Evolutionary conservation across 192 early-diverging fungal species (phyloP).

Genomic region (Lunasporangiospora selenospora): DNA sequence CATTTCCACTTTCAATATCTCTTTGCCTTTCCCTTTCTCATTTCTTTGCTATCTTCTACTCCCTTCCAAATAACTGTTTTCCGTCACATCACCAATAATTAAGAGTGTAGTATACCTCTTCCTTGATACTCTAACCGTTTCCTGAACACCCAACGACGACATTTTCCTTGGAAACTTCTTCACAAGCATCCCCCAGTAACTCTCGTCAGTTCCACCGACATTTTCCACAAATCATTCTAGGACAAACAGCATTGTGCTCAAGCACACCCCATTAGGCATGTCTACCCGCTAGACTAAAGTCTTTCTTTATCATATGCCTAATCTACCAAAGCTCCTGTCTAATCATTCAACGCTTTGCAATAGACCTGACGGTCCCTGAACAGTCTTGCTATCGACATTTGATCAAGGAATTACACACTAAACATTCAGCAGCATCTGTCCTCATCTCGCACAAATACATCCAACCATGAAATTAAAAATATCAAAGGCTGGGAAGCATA

Average conservation of each 20-base stretch:
- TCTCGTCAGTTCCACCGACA: background rate
- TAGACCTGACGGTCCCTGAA: background rate
- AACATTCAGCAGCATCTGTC: background rate
- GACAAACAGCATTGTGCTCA: background rate
- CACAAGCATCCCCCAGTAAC: no score
- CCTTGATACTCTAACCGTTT: background rate
- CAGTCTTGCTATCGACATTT: background rate
- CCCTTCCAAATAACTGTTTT: background rate
- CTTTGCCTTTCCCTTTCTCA: background rate
- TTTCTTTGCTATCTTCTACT: background rate
- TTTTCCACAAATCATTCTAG: background rate
- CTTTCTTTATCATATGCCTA: no score
- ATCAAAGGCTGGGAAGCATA: background rate
- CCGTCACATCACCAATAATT: no score
- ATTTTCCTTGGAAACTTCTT: background rate
- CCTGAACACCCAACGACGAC: background rate
- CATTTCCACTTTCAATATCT: background rate
- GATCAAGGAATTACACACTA: no score
- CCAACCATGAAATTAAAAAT: background rate
- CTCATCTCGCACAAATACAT: background rate
- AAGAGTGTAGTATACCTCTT: no score
- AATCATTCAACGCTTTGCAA: background rate
- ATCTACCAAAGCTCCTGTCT: background rate
- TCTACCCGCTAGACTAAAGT: no score
- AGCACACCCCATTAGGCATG: no score